phyloP scores from a whole-genome alignment of 2,329 filamentous ascomycete genomes.

The Colletotrichum sp. region DNA sequence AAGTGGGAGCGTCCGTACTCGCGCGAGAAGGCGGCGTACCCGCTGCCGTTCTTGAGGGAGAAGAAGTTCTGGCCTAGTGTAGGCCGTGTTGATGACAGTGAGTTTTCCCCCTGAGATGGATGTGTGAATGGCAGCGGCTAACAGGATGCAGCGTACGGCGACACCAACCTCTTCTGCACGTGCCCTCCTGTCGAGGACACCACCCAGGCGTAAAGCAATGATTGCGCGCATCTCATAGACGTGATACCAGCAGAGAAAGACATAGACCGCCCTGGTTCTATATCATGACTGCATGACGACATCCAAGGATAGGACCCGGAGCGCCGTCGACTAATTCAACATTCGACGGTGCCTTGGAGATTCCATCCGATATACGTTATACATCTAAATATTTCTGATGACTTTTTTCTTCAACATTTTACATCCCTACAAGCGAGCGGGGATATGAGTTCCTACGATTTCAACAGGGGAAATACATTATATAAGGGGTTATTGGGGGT shows the following conservation, averaged over 20 bases:
- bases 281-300: constrained; percentile 1
- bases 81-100: constrained; percentile 85
- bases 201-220: constrained; percentile 33
- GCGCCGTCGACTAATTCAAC: constrained; percentile 4
- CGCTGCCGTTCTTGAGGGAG: constrained; percentile 80
- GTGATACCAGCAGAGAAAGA: constrained; percentile 1
- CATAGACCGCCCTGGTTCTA: not conserved
- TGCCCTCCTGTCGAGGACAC: constrained; percentile 82
- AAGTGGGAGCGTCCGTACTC: constrained; percentile 86
- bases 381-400: not conserved
- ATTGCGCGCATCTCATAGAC: constrained; percentile 4
- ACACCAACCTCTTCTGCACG: constrained; percentile 93
- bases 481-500: not conserved
- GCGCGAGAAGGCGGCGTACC: constrained; percentile 85
- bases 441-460: constrained; percentile 9
- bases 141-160: constrained; percentile 74
- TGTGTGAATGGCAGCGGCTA: not conserved
- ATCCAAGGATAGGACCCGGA: not conserved
- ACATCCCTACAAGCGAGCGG: constrained; percentile 7
- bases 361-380: not conserved
- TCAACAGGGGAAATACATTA: constrained; percentile 7
- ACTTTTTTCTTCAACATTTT: constrained; percentile 5
- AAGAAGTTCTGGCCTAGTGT: constrained; percentile 99
- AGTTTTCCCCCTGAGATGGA: constrained; percentile 38
- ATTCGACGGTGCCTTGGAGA: not conserved